phyloP scores from a whole-genome alignment of 1,139 yeast genomes.

The Ashbya aceris region DNA sequence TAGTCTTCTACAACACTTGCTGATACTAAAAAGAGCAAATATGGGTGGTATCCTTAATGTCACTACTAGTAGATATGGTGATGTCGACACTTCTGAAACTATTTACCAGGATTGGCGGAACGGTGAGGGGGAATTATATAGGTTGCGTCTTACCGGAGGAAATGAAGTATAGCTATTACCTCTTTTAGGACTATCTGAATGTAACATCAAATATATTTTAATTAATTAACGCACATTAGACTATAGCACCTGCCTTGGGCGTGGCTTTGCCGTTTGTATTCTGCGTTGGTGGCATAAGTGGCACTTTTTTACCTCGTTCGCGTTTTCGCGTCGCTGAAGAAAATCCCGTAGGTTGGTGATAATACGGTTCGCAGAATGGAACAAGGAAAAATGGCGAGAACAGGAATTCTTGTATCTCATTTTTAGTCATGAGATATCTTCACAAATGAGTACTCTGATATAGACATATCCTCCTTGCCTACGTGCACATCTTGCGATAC shows the following conservation, averaged over 20 bases:
- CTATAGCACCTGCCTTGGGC: not conserved
- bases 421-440: too few species aligned
- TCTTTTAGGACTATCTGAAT: constrained; percentile 1
- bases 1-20: constrained; percentile 20
- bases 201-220: not conserved
- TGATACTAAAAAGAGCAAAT: constrained; percentile 21
- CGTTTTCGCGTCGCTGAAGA: constrained; percentile 3
- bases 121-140: constrained; percentile 7
- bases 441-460: too few species aligned
- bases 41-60: constrained; percentile 21
- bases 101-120: constrained; percentile 12
- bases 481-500: too few species aligned
- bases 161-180: constrained; percentile 1
- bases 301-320: not conserved
- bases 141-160: constrained; percentile 5
- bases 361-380: too few species aligned
- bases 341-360: not conserved
- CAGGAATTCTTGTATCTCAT: too few species aligned
- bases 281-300: not conserved
- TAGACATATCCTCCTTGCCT: too few species aligned
- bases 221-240: not conserved
- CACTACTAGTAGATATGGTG: constrained; percentile 26
- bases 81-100: constrained; percentile 17
- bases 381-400: too few species aligned
- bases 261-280: not conserved